These are phyloP conservation scores for Plasmodium fragile DNA, from an alignment of 169 alveolate species.

Conservation along the genomic window DNA sequence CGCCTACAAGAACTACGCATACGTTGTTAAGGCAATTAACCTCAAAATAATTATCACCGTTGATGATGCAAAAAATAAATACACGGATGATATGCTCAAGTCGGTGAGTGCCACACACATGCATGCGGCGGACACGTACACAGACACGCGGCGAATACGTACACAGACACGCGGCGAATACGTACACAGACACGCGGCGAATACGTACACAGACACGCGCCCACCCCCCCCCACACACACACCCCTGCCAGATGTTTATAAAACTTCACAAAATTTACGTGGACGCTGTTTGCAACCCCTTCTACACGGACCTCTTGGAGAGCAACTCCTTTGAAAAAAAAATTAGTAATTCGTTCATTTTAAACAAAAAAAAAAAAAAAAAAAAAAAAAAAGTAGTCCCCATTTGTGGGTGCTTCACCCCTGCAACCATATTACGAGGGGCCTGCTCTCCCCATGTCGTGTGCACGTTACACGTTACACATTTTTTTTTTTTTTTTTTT, in stretches of 20 bases:
- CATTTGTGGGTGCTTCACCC: neutral
- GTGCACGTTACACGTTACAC: neutral
- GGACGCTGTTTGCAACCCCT: conserved; percentile 66
- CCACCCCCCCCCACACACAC: neutral
- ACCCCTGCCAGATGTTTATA: conserved; percentile 11
- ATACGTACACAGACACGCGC: too few species aligned
- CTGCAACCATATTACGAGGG: neutral
- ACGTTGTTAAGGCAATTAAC: conserved; percentile 28
- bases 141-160: too few species aligned
- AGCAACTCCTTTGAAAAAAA: conserved; percentile 21
- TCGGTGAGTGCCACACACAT: conserved; percentile 7
- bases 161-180: too few species aligned
- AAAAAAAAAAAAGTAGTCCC: neutral
- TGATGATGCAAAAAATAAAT: conserved; percentile 47
- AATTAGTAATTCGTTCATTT: conserved; percentile 47
- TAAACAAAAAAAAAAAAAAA: neutral
- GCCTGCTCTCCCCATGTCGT: neutral
- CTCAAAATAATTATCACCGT: conserved; percentile 46
- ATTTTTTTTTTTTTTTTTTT: conserved; percentile 3
- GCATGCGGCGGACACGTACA: neutral
- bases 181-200: too few species aligned
- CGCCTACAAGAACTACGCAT: conserved; percentile 58
- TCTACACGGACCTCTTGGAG: conserved; percentile 33
- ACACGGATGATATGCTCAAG: conserved; percentile 40
- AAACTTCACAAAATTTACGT: conserved; percentile 50